phyloP scores from a whole-genome alignment of 179 eudicot species.

The Patellifolia procumbens region DNA sequence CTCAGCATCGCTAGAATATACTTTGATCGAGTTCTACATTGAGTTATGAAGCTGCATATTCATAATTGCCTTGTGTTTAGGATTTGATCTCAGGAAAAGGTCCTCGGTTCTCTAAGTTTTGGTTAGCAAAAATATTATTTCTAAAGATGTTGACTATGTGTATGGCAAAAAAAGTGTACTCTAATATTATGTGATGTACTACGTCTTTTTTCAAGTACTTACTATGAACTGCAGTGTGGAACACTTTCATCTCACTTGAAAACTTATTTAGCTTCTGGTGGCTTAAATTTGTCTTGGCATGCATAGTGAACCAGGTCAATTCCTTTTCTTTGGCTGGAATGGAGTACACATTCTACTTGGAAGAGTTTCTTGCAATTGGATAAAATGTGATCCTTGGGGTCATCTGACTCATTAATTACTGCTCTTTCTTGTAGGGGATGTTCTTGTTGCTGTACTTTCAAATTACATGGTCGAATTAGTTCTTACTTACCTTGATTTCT shows the following conservation, averaged over 20 bases:
- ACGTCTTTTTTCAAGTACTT: neutral
- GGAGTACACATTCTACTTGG: neutral
- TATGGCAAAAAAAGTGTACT: no score
- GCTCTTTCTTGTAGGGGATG: slow-evolving; percentile 55
- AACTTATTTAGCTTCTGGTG: neutral
- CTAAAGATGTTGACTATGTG: neutral
- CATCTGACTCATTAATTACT: slow-evolving; percentile 13
- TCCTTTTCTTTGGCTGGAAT: no score
- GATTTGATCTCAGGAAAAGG: neutral
- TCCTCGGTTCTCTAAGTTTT: neutral
- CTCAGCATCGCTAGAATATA: neutral
- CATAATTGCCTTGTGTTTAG: neutral
- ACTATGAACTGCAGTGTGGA: no score
- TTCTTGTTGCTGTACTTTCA: slow-evolving; percentile 77
- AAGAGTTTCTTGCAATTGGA: neutral
- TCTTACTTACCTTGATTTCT: slow-evolving; percentile 51
- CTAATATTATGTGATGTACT: neutral
- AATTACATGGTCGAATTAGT: slow-evolving; percentile 98
- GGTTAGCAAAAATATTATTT: neutral
- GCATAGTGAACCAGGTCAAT: neutral
- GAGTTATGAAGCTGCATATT: neutral
- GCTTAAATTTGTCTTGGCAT: neutral
- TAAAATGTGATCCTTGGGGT: neutral
- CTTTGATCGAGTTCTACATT: neutral
- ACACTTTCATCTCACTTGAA: neutral